phyloP scores from a whole-genome alignment of 2,329 filamentous ascomycete genomes.

The Aspergillus luchuensis region DNA sequence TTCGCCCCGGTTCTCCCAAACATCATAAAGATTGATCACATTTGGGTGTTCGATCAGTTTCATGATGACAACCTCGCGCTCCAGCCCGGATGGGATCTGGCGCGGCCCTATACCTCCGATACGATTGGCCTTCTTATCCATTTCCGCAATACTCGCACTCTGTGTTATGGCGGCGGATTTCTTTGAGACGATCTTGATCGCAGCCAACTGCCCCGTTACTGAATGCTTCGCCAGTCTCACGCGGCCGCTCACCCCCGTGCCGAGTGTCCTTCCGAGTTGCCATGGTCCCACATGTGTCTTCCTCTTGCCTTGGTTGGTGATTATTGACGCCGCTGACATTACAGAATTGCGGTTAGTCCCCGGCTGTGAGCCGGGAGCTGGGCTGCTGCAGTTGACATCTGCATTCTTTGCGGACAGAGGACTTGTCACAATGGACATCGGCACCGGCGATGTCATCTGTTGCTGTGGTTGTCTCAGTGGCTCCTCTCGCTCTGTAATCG shows the following conservation, averaged over 20 bases:
- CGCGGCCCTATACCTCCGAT: conserved; percentile 62
- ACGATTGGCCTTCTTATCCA: conserved; percentile 69
- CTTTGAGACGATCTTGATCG: conserved; percentile 94
- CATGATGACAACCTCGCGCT: conserved; percentile 94
- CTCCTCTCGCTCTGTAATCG: conserved; percentile 19
- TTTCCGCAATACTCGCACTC: conserved; percentile 79
- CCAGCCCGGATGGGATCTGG: conserved; percentile 82
- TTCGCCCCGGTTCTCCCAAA: conserved; percentile 96
- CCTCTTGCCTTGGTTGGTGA: conserved; percentile 56
- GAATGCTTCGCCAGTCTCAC: conserved; percentile 84
- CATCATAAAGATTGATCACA: conserved; percentile 91
- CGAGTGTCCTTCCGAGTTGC: conserved; percentile 86
- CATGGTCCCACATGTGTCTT: conserved; percentile 88
- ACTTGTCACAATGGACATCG: conserved; percentile 31
- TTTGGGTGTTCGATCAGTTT: conserved; percentile 94
- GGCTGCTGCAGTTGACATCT: conserved; percentile 58
- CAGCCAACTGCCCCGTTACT: conserved; percentile 76
- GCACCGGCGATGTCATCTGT: conserved; percentile 26
- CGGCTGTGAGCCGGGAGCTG: conserved; percentile 50
- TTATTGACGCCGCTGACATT: conserved; percentile 59
- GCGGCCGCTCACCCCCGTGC: conserved; percentile 84
- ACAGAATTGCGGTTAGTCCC: conserved; percentile 55
- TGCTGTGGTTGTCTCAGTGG: conserved; percentile 16
- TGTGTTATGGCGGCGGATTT: conserved; percentile 76
- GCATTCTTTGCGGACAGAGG: conserved; percentile 32